phyloP scores from a whole-genome alignment of 192 early-diverging fungal genomes.

The Coemansia aciculifera region DNA sequence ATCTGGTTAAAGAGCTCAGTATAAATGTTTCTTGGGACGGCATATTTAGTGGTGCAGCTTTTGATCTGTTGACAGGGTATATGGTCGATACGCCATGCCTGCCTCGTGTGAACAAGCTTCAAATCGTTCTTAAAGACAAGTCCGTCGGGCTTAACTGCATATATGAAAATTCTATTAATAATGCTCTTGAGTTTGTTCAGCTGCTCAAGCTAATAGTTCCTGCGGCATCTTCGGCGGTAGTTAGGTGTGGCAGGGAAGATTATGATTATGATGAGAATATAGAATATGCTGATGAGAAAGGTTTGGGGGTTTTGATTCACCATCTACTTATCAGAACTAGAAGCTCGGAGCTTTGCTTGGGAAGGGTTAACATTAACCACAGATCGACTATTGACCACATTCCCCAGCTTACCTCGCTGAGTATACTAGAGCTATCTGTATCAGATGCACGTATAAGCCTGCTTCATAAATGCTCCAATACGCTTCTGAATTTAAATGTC shows the following conservation, averaged over 20 bases:
- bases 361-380: not conserved
- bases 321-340: not conserved
- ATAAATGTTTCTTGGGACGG: not conserved
- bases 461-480: not conserved
- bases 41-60: not conserved
- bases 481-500: not conserved
- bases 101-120: not conserved
- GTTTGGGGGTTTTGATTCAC: not conserved
- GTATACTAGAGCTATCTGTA: not conserved
- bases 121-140: not conserved
- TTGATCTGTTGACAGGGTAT: not conserved
- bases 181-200: not conserved
- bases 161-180: not conserved
- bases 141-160: not conserved
- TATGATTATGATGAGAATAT: not conserved
- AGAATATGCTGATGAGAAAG: not conserved
- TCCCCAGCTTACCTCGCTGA: not conserved
- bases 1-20: not conserved
- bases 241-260: not conserved
- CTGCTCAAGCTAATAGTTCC: not conserved
- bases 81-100: not conserved
- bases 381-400: not conserved
- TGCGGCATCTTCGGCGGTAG: not conserved
- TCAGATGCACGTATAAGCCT: not conserved
- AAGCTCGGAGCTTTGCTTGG: not conserved